Evolutionary conservation across 805 yeast genomes (phyloP).

Genomic region (Wickerhamiella hasegawae): DNA sequence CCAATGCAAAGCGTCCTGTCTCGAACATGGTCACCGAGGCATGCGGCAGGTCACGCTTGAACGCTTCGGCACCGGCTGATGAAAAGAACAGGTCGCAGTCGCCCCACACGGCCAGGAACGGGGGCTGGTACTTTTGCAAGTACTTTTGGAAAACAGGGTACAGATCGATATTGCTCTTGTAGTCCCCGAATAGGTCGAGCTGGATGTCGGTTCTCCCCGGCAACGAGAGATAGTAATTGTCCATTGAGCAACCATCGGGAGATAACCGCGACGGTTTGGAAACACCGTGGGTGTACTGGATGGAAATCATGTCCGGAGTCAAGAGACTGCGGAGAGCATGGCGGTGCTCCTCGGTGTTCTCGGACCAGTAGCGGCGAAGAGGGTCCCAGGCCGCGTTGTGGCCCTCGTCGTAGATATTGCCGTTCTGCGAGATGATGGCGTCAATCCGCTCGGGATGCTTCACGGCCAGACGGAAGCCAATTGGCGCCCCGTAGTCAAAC

Average conservation of each 20-base stretch:
- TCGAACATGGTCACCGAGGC: slow-evolving; percentile 19
- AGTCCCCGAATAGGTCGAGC: slow-evolving; percentile 24
- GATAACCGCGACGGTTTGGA: slow-evolving; percentile 6
- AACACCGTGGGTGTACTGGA: slow-evolving; percentile 22
- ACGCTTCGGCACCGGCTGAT: slow-evolving; percentile 26
- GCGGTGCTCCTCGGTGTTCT: slow-evolving; percentile 9
- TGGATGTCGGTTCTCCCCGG: slow-evolving; percentile 21
- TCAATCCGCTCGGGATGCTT: slow-evolving; percentile 19
- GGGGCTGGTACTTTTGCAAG: slow-evolving; percentile 21
- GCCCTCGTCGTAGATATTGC: slow-evolving; percentile 31
- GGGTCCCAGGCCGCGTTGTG: slow-evolving; percentile 28
- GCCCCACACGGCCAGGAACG: slow-evolving; percentile 29
- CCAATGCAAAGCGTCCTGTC: slow-evolving; percentile 28
- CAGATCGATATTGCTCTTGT: slow-evolving; percentile 21
- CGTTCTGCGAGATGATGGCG: slow-evolving; percentile 27
- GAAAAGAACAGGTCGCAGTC: slow-evolving; percentile 25
- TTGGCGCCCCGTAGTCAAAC: slow-evolving; percentile 32
- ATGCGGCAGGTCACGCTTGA: slow-evolving; percentile 20
- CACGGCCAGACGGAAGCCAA: slow-evolving; percentile 26
- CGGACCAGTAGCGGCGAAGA: slow-evolving; percentile 21
- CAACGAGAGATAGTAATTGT: slow-evolving; percentile 15
- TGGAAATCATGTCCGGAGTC: slow-evolving; percentile 10
- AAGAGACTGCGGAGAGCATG: slow-evolving; percentile 8
- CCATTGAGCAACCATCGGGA: slow-evolving; percentile 14
- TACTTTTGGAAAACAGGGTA: slow-evolving; percentile 26